Percentiles rank a stretch among this genome's conserved stretches.
Evolutionary conservation across 2,329 filamentous ascomycete species (phyloP).

Genomic region (Fusarium domesticum): DNA sequence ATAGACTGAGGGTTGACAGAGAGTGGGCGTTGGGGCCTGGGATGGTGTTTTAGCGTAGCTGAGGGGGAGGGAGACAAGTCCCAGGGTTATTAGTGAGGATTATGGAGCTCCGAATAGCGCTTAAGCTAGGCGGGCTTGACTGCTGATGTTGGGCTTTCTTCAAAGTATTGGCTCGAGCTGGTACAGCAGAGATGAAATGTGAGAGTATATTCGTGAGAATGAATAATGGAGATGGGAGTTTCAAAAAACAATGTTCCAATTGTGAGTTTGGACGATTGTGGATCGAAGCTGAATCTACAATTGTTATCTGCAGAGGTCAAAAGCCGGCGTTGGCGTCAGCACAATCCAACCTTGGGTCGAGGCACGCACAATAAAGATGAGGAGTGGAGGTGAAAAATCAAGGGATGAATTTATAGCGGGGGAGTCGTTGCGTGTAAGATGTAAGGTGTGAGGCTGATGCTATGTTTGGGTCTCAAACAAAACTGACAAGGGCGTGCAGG

Average conservation of each 20-base stretch:
- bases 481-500: too few species aligned
- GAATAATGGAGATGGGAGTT: too few species aligned
- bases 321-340: constrained; percentile 5
- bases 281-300: neutral
- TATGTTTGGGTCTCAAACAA: too few species aligned
- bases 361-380: too few species aligned
- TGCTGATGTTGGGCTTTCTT: too few species aligned
- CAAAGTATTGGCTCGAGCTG: too few species aligned
- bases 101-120: constrained; percentile 2
- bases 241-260: neutral
- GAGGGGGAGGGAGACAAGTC: constrained; percentile 2
- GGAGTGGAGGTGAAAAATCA: neutral
- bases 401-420: neutral
- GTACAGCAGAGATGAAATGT: too few species aligned
- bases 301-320: neutral
- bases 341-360: constrained; percentile 11
- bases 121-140: neutral
- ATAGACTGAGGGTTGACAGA: constrained; percentile 1
- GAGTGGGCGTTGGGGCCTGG: constrained; percentile 7
- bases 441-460: neutral
- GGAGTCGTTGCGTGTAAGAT: neutral
- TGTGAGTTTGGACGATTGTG: too few species aligned
- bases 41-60: constrained; percentile 8
- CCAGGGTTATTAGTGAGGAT: constrained; percentile 7
- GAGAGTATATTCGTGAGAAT: too few species aligned